Evolutionary conservation across 371 early-diverging fungal species (phyloP), one percentile per base, ranked within the genome.

Genomic region (Rhizopus arrhizus): DNA sequence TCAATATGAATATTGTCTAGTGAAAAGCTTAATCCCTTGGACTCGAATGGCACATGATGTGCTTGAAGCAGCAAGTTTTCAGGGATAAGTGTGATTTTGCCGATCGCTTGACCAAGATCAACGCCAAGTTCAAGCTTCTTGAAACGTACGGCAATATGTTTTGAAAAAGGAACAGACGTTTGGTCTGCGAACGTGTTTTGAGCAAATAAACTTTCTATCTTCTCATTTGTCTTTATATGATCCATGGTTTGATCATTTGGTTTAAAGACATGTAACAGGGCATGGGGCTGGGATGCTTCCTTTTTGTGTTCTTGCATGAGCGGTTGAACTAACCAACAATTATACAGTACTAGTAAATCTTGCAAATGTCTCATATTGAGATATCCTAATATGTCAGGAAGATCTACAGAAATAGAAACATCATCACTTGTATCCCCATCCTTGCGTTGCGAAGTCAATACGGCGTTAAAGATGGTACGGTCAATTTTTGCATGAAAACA

Each of bases 331-430:
- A 88, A 70, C 94, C 94, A 93, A 22, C 85, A 77, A 9, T 82
- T 64, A 38, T 86, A 74, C 42, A 93, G 82, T 28, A 88, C 68
- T 55, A 92, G 79, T 38, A 89, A 69, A 61, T 92, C 92, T 66
- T 93, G 92, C 9, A 92, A 74, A 59, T 92, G 90, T 0, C 92
- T 81, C 56, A 92, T 79, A 62, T 93, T 92, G 35, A 92, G 66
- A 55, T 81, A 82, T 12, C 74, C 79, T 0, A 64, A 43, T 10
- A 89, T 74, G 34, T 72, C 58, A 5, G 88, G 85, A 7, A 91
- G 66, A 35, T 87, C 85, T 7, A 88, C 75, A 12, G 89, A 66
- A 10, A 84, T 75, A 12, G 87, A 84, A 41, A 83, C 75, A 68
- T 85, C 77, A 60, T 84, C 82, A 58, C 75, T 72, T 12, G 67